Base-by-base conservation (phyloP, 768 basidiomycete genomes). In the Boletus patriciae region DNA sequence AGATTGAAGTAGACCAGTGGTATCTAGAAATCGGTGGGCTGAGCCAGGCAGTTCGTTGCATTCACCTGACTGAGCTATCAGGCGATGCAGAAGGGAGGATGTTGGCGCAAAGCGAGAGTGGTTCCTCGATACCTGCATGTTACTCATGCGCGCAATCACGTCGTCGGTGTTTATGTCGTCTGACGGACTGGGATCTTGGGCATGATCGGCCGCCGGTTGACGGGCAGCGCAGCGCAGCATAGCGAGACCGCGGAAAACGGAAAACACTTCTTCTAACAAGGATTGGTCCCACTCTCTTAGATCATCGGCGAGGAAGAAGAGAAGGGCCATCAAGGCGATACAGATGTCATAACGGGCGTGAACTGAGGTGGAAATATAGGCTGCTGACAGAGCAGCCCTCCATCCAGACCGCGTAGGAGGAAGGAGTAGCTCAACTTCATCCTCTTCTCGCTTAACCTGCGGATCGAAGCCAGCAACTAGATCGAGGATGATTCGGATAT, bases 291-390 rank as follows among this genome's bases (percentile, higher is more conserved):
- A 88, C 34, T 76, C 72, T 36, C 74, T 73, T n/a, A 87, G 72
- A 38, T 85, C 81, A 25, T 86, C 83, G 8, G 83, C 78, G 49
- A 89, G 76, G 75, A 90, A 90, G 68, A 90, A 86, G 18, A 92
- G 77, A 27, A 92, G 70, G 23, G 80, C 78, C 49, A 90, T 73
- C 44, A 93, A 73, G 12, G 83, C 79, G 21, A 90, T 75, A 57
- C 83, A 83, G 33, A 92, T 77, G 52, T 91, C 88, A 68, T 92
- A 91, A 68, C 92, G 80, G 13, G 87, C 90, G 59, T 84, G 78
- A 45, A 90, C 75, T 5, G 88, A 80, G 49, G 79, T 80, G 16
- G 78, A 75, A 36, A 82, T 76, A 67, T 90, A 94, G 31, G 81
- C 76, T 25, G 87, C 78, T 33, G 83, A 81, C 33, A 90, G 74